Base-by-base conservation (phyloP, 2,329 filamentous ascomycete species). In the Pseudogymnoascus sp. region DNA sequence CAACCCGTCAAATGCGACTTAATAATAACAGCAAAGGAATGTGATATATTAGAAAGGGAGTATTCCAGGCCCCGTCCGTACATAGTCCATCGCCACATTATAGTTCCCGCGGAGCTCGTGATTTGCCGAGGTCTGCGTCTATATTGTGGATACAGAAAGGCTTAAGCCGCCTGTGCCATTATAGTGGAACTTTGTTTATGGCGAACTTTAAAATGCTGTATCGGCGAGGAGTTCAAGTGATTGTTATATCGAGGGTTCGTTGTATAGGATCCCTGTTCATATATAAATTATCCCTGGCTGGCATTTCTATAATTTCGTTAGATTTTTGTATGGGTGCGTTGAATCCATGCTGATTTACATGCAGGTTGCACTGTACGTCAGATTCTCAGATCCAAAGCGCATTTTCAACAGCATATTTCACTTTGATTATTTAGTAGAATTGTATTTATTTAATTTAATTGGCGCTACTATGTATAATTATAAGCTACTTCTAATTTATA, bases 151-250 rank as follows among this genome's bases (percentile, higher is more conserved):
- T 56, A 56, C 50, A 14, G 10, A 56, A 12, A 26, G 41, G 22
- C 12, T 22, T 24, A 16, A 56, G 50, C 46, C 50, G 50, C 50
- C 16, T 19, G n/a, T 12, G 50, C 50, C 50, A 33, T 56, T 56
- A 56, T 22, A 56, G 28, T 56, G 50, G 28, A 35, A 33, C 50
- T 56, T 56, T 56, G 28, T 56, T 56, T 56, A 56, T 22, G 28
- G 6, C 28, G 50, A 35, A 33, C 28, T 56, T 2, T 2, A 33
- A 56, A 56, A 53, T 31, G 24, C 2, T 12, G 46, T 33, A 31
- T 56, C n/a, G 6, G n/a, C 8, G 26, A 33, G 46, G 10, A 31
- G 46, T 33, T 56, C 26, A 33, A 33, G 50, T 16, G 2, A 12
- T 56, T 56, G 14, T 19, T 10, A 33, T 56, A 56, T 33, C 4